Conservation (phyloP, 345 rosid species). For the Euphorbia pulcherrima region DNA sequence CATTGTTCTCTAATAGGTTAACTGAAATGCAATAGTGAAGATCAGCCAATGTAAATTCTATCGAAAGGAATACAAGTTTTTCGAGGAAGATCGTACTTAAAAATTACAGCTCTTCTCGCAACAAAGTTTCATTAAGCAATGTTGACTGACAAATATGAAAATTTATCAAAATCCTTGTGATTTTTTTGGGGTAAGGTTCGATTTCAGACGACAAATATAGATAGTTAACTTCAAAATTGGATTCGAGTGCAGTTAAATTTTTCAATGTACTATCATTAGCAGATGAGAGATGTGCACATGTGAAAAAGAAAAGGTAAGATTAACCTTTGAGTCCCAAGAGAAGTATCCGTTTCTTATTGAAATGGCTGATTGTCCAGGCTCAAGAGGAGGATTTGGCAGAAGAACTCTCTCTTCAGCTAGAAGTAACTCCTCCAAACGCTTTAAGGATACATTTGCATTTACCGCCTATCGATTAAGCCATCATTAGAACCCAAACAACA, state of each 20-base stretch:
- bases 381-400: slow-evolving; percentile 83
- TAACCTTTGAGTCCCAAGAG: slow-evolving; percentile 95
- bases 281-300: background rate
- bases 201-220: background rate
- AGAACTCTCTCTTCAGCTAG: slow-evolving; percentile 89
- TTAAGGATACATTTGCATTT: slow-evolving; percentile 91
- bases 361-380: slow-evolving; percentile 65
- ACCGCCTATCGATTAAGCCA: slow-evolving; percentile 51
- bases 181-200: background rate
- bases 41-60: background rate
- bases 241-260: background rate
- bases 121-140: background rate
- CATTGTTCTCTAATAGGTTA: background rate
- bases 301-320: background rate
- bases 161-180: background rate
- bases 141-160: background rate
- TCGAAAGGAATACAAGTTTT: background rate
- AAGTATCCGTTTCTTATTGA: slow-evolving; percentile 80
- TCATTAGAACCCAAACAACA: slow-evolving; percentile 20
- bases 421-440: slow-evolving; percentile 88
- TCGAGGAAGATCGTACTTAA: background rate
- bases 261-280: background rate
- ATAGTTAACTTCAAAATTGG: background rate
- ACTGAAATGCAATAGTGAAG: background rate
- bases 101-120: background rate